Percentiles rank a stretch among this genome's conserved stretches.
Evolutionary conservation across 148 eudicot genomes (phyloP).

Genomic region (Rhododendron griersonianum): DNA sequence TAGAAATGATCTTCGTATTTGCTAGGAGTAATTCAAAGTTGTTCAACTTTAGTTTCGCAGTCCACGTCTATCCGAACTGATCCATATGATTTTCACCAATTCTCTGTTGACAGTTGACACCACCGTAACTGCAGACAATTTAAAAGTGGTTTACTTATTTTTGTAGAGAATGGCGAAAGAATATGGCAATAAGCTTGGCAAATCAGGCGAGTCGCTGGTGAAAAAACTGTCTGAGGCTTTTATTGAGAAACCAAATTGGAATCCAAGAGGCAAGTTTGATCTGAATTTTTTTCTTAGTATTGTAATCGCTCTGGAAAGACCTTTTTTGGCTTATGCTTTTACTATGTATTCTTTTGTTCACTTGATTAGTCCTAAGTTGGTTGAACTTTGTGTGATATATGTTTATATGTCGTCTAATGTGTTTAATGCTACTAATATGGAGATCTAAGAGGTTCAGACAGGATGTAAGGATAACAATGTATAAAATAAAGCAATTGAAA

Average conservation of each 20-base stretch:
- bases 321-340: background rate
- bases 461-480: background rate
- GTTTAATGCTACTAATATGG: background rate
- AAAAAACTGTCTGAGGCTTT: conserved; percentile 46
- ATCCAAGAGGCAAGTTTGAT: conserved; percentile 49
- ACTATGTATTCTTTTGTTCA: background rate
- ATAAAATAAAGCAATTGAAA: background rate
- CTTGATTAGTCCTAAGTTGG: background rate
- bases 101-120: background rate
- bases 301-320: background rate
- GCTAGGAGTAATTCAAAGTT: background rate
- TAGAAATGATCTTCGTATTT: background rate
- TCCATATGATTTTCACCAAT: background rate
- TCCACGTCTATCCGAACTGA: background rate
- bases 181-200: conserved; percentile 12
- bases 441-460: background rate
- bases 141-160: background rate
- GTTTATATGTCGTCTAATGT: background rate
- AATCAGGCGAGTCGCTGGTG: conserved; percentile 26
- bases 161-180: conserved; percentile 37
- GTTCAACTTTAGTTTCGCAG: background rate
- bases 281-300: background rate
- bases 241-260: conserved; percentile 59
- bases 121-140: background rate
- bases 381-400: background rate